A percentile compares a stretch with the other conserved stretches of the same genome.
These are phyloP conservation scores for Quercus variabilis DNA, from an alignment of 306 rosid genomes.

Conservation along the genomic window DNA sequence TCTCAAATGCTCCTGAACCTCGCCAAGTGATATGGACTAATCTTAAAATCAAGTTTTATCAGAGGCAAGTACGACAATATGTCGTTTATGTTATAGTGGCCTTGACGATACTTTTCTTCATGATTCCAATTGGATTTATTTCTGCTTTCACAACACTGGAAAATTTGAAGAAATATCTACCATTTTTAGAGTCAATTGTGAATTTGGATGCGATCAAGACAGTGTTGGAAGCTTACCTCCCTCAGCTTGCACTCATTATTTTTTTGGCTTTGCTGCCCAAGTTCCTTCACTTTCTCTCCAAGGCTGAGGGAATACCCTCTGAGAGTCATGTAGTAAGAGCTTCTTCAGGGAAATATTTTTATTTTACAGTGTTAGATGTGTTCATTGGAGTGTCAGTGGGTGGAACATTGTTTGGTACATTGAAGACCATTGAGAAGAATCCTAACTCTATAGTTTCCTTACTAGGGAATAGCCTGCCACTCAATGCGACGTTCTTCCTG, in stretches of 20 bases:
- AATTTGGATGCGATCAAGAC: conserved; percentile 34
- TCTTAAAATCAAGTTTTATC: conserved; percentile 58
- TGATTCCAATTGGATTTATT: conserved; percentile 70
- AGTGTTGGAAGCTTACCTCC: conserved; percentile 90
- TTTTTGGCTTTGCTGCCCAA: conserved; percentile 84
- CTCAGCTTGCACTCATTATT: conserved; percentile 76
- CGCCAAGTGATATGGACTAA: conserved; percentile 76
- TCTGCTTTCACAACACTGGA: conserved; percentile 76
- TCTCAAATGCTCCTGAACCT: conserved; percentile 70
- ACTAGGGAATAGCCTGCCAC: conserved; percentile 66
- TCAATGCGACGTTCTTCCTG: conserved; percentile 79
- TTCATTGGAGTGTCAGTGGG: conserved; percentile 80
- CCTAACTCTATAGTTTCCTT: conserved; percentile 37
- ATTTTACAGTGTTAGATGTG: conserved; percentile 73
- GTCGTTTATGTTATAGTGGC: conserved; percentile 70
- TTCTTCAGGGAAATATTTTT: conserved; percentile 90
- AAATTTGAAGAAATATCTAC: conserved; percentile 63
- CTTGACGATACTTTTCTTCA: conserved; percentile 59
- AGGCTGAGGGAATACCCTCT: conserved; percentile 78
- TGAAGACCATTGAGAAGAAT: conserved; percentile 46
- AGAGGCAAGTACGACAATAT: conserved; percentile 63
- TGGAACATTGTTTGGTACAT: conserved; percentile 64
- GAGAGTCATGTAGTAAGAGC: conserved; percentile 79
- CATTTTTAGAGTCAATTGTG: conserved; percentile 67
- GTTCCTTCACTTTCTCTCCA: conserved; percentile 69